Conservation (phyloP, 176 grass and related monocot genomes). For the Tuctoria greenei region DNA sequence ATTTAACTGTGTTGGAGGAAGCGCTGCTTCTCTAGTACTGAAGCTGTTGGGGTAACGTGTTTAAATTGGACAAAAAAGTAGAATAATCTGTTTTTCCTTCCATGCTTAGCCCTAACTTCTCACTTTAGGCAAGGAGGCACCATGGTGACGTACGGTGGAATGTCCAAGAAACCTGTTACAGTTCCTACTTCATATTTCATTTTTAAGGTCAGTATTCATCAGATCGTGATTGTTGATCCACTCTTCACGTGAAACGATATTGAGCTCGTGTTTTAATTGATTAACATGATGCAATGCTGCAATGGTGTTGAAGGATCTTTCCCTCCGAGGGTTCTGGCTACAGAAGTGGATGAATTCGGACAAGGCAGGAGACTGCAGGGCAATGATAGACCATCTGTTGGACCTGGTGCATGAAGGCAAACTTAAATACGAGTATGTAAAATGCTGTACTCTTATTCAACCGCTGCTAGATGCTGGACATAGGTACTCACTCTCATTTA, state of each 20-base stretch:
- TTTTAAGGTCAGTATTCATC: slow-evolving; percentile 69
- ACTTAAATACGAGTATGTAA: slow-evolving; percentile 75
- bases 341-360: slow-evolving; percentile 73
- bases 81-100: neutral
- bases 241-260: neutral
- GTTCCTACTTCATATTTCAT: slow-evolving; percentile 90
- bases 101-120: neutral
- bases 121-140: slow-evolving; percentile 75
- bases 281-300: slow-evolving; percentile 2
- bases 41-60: slow-evolving; percentile 66
- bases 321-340: slow-evolving; percentile 72
- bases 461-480: neutral
- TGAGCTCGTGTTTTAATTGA: neutral
- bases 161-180: slow-evolving; percentile 90
- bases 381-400: slow-evolving; percentile 66
- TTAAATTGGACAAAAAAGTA: neutral
- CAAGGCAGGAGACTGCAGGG: slow-evolving; percentile 59
- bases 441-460: neutral
- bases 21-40: slow-evolving; percentile 70
- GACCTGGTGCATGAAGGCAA: slow-evolving; percentile 58
- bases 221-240: neutral
- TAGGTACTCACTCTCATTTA: neutral
- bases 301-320: slow-evolving; percentile 58
- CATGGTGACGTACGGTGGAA: slow-evolving; percentile 98
- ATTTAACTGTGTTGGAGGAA: slow-evolving; percentile 95